Evolutionary conservation across 1,284 basidiomycete species (phyloP), one percentile per base, ranked within the genome.

Genomic region (Volvariella volvacea): DNA sequence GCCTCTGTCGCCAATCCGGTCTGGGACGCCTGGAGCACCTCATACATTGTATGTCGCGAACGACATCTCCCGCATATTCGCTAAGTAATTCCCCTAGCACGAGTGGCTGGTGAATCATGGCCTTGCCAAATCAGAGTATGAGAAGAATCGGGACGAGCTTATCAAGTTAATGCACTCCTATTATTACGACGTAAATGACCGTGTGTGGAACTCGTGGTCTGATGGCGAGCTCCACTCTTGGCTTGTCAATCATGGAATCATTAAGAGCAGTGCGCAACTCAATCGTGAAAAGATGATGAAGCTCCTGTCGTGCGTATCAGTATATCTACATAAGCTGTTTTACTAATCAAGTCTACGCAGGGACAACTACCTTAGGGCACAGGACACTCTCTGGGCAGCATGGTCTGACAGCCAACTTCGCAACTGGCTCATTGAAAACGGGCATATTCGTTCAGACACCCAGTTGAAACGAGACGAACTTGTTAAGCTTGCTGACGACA

Each of bases 21-120:
- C 39, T 97, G 88, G 76, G 70, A 88, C 28, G 78, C 82, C 3
- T 97, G 92, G 92, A 84, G 82, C 38, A 84, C 88, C 57, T 85
- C 80, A 2, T 88, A 89, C 59, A 77, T 93, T 42, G 89, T 91
- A 55, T 55, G 80, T 55, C 4, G 6, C 19, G 25, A 43, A 36
- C 21, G n/a, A 6, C 15, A 20, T 36, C 30, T 34, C n/a, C 21
- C 47, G 31, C 33, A 28, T 39, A 46, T 4, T 40, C 37, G 15
- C 19, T 32, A 12, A 20, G 22, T 28, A 10, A 4, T 37, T 33
- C 30, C 30, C 14, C 4, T 46, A 88, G 83, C 76, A 78, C 43
- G 68, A 87, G 50, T 97, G 93, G 92, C 83, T 96, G 40, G 67
- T 88, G 3, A 65, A 74, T 22, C 90, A 92, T 61, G 79, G 85